Percentiles rank a stretch among this genome's conserved stretches.
phyloP scores from a whole-genome alignment of 345 rosid species.

The Dovyalis caffra region DNA sequence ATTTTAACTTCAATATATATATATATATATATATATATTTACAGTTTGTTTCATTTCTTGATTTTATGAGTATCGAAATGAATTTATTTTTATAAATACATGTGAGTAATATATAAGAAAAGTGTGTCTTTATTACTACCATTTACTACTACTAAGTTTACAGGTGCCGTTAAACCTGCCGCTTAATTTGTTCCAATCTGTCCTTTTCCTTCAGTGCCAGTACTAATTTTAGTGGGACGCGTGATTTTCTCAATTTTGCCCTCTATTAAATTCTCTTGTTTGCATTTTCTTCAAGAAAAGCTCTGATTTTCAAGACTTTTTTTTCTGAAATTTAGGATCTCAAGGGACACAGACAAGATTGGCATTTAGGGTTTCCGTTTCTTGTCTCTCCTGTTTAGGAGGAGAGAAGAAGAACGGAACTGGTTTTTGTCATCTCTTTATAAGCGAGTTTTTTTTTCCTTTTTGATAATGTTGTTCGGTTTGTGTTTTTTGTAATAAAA shows the following conservation, averaged over 20 bases:
- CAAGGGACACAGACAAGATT: background rate
- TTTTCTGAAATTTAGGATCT: background rate
- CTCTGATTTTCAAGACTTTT: background rate
- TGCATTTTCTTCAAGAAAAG: background rate
- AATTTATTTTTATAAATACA: too few relatives aligned
- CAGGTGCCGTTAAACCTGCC: conserved; percentile 9
- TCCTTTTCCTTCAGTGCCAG: background rate
- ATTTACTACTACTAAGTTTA: background rate
- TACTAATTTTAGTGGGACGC: background rate
- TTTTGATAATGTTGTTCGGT: background rate
- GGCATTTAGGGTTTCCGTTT: background rate
- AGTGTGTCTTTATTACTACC: too few relatives aligned
- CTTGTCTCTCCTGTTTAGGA: conserved; percentile 14
- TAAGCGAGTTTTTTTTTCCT: background rate
- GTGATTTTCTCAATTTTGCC: background rate
- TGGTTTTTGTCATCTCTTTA: too few relatives aligned
- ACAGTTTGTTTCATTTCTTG: too few relatives aligned
- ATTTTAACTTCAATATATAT: too few relatives aligned
- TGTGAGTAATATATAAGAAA: too few relatives aligned
- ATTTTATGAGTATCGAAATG: too few relatives aligned
- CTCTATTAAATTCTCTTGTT: background rate
- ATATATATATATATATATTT: too few relatives aligned
- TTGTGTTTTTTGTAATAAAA: background rate
- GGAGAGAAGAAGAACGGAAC: background rate
- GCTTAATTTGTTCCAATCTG: conserved; percentile 8